Conservation (phyloP, 768 basidiomycete genomes). For the Termitomyces sp. region DNA sequence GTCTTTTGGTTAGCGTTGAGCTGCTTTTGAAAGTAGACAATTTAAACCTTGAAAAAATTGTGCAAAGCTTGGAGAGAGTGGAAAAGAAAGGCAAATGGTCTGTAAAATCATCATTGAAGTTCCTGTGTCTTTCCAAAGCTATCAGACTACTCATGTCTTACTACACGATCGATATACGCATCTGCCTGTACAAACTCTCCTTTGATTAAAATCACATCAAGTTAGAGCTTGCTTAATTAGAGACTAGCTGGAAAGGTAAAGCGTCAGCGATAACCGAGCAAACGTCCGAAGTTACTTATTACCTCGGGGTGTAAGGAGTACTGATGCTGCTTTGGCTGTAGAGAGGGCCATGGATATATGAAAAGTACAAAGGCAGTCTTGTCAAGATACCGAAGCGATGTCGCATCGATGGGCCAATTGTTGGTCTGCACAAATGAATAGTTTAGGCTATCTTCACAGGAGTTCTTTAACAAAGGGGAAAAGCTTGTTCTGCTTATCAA, state of each 20-base stretch:
- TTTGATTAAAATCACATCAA: neutral
- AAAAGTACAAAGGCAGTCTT: too few species aligned
- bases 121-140: neutral
- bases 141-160: conserved; percentile 14
- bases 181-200: conserved; percentile 31
- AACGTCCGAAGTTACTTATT: too few species aligned
- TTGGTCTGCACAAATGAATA: neutral
- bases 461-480: too few species aligned
- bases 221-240: too few species aligned
- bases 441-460: neutral
- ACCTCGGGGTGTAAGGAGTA: neutral
- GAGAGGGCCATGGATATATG: neutral
- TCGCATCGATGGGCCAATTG: too few species aligned
- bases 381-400: neutral
- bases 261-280: too few species aligned
- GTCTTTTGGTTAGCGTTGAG: neutral
- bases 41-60: conserved; percentile 21
- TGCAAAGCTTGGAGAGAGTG: conserved; percentile 32
- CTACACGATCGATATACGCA: conserved; percentile 30
- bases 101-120: conserved; percentile 22
- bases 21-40: neutral
- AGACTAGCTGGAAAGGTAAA: too few species aligned
- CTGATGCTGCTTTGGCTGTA: conserved; percentile 31
- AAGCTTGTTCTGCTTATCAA: neutral
- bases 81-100: conserved; percentile 31